Evolutionary conservation across 2,329 filamentous ascomycete species (phyloP), one percentile per base, ranked within the genome.

Genomic region (Neopestalotiopsis rosae): DNA sequence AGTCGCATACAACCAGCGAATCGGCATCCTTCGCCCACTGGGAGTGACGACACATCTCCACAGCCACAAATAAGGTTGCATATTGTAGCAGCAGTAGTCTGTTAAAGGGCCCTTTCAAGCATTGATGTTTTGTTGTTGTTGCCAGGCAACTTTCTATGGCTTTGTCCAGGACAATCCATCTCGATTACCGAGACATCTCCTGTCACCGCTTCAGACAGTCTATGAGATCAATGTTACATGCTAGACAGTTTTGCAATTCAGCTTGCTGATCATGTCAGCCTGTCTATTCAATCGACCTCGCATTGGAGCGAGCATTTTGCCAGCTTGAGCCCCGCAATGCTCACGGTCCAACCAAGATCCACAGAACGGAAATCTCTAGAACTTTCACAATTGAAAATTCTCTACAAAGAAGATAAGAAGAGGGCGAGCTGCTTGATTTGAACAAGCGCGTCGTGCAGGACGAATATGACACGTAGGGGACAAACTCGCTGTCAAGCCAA

Each of bases 61-160:
- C 59, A 34, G n/a, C 14, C 17, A 30, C 13, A 62, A 62, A 62
- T 62, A 62, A 62, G 59, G 59, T 62, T 62, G 59, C 59, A 62
- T 62, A 61, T 61, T n/a, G 58, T 61, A 30, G 58, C 24, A 30
- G 9, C 32, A 14, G 12, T 42, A 62, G 45, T 5, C n/a, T n/a
- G 34, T 28, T 28, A 28, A 28, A 28, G 3, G n/a, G 34, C 10
- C 6, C 6, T 7, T 38, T 10, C 10, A 10, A 62, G 59, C 5
- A 17, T 20, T 40, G 17, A 40, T 62, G n/a, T 9, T 40, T 62
- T 20, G n/a, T 9, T 40, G 40, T 20, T 24, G n/a, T 20, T 34
- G 57, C 57, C 30, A 20, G 59, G 30, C 59, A 40, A 62, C 28
- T 52, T 52, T 10, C 3, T 52, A 20, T 20, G 17, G 45, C 45